Conservation (phyloP, 441 rosid species). For the Erysimum cheiri region DNA sequence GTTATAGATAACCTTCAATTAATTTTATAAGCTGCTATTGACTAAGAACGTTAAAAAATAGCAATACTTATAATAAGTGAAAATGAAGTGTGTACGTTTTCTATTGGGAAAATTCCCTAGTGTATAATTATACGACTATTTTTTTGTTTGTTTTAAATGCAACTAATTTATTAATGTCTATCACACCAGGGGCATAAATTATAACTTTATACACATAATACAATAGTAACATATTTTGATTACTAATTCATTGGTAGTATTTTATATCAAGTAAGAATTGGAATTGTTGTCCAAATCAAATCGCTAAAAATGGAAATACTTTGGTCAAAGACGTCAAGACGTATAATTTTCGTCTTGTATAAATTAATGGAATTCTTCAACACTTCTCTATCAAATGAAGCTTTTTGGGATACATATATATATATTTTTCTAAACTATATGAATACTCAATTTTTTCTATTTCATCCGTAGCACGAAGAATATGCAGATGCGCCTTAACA, state of each 20-base stretch:
- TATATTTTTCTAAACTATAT: not conserved
- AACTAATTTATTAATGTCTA: conserved; percentile 14
- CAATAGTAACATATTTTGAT: no score
- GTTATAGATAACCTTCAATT: not conserved
- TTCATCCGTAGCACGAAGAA: conserved; percentile 10
- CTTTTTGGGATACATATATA: not conserved
- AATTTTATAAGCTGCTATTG: no score
- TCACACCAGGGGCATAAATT: conserved; percentile 2
- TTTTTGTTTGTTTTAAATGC: not conserved
- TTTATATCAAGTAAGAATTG: not conserved
- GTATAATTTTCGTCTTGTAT: conserved; percentile 22
- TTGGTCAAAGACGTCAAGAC: conserved; percentile 25
- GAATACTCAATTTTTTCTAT: not conserved
- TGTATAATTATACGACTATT: no score
- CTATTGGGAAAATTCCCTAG: no score
- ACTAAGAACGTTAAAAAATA: no score
- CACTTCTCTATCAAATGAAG: not conserved
- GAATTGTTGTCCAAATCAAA: not conserved
- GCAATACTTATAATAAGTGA: no score
- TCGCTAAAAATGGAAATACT: conserved; percentile 23
- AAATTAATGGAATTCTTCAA: not conserved
- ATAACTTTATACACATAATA: no score
- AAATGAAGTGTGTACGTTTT: no score
- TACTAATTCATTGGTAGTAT: not conserved
- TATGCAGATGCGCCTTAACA: conserved; percentile 12